These are phyloP conservation scores for Sporobolomyces roseus DNA, from an alignment of 768 basidiomycete genomes.

Conservation along the genomic window DNA sequence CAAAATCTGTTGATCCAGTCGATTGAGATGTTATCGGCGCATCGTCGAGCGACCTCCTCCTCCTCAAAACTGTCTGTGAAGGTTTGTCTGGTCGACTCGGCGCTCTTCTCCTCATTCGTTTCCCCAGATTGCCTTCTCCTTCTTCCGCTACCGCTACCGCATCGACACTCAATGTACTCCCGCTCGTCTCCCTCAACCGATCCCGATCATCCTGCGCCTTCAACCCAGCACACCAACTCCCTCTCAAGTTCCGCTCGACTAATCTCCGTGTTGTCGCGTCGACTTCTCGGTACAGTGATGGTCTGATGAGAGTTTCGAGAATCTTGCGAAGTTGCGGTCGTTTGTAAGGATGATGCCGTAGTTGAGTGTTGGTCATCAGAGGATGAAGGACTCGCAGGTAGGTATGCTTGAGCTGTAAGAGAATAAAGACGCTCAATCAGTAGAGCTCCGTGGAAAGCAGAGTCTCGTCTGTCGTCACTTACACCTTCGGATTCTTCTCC, in stretches of 20 bases:
- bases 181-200: slow-evolving; percentile 1
- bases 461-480: background rate
- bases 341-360: slow-evolving; percentile 80
- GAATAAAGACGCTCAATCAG: background rate
- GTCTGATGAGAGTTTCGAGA: slow-evolving; percentile 70
- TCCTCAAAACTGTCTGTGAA: slow-evolving; percentile 2
- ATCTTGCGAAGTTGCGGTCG: slow-evolving; percentile 79
- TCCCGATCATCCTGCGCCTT: slow-evolving; percentile 12
- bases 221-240: slow-evolving; percentile 61
- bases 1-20: slow-evolving; percentile 3
- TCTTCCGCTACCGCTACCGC: slow-evolving; percentile 37
- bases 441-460: background rate
- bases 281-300: slow-evolving; percentile 66
- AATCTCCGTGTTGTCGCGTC: slow-evolving; percentile 82
- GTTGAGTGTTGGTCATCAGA: slow-evolving; percentile 86
- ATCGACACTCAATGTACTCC: slow-evolving; percentile 41
- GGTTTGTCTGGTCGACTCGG: background rate
- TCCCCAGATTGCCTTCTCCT: background rate
- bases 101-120: background rate
- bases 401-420: slow-evolving; percentile 77
- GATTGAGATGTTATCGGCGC: slow-evolving; percentile 2
- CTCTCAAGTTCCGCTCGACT: slow-evolving; percentile 82
- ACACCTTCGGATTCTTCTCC: slow-evolving; percentile 78
- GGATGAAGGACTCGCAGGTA: slow-evolving; percentile 95
- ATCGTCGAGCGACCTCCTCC: slow-evolving; percentile 21